Base-by-base conservation (phyloP, 805 yeast species). In the Spathaspora gorwiae region DNA sequence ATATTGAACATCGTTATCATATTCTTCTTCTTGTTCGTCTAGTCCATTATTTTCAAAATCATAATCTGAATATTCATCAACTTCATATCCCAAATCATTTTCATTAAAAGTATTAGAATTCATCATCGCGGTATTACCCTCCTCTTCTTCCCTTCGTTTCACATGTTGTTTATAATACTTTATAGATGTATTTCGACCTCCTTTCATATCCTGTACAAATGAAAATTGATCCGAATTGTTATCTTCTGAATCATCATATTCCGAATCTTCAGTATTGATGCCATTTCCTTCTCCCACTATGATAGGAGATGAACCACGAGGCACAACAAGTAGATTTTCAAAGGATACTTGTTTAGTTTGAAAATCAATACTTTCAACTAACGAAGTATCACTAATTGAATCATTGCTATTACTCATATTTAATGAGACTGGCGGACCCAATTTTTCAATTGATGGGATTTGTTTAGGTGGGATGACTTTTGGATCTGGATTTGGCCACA, bases 1-100 rank as follows among this genome's bases (percentile, higher is more conserved):
- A 39, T 54, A 55, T 33, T 48, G 51, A 3, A 47, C 48, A 29
- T 53, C 48, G 27, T 41, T 26, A n/a, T 35, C 39, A 6, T 26
- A 40, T 12, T 43, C 54, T 14, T 45, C 47, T 27, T 45, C 48
- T 12, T 49, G 51, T 32, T 66, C 69, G 13, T 59, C 68, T 42
- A 66, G 45, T 1, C 76, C 75, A 46, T 71, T 70, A 49, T 70
- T 70, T 37, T 71, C 76, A 50, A 60, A 71, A 46, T 71, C 76
- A 42, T 71, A 71, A 47, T 66, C 74, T 6, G 69, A 62, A 33
- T 54, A 54, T 6, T 60, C 65, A 26, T 62, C 70, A 14, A 54
- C 54, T 43, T 64, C 72, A 43, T 59, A 61, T 2, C 60, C 64
- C 35, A 62, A 48, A 37, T 67, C 70, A 13, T 59, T 54, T 34